Evolutionary conservation across 1,139 yeast genomes (phyloP).

Genomic region (Candida albicans): DNA sequence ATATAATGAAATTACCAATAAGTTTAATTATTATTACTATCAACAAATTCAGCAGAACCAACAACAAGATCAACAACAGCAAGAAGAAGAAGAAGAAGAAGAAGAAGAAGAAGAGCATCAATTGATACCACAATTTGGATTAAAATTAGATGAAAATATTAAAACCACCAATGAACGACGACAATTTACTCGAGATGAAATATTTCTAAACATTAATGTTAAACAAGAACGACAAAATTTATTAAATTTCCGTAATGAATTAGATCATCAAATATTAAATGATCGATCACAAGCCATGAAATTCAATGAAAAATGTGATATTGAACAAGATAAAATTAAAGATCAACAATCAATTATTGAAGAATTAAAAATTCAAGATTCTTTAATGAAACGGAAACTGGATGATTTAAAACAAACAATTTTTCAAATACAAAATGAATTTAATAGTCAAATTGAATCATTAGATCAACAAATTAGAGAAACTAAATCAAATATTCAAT

Average conservation of each 20-base stretch:
- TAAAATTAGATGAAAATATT: slow-evolving; percentile 25
- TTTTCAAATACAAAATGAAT: slow-evolving; percentile 53
- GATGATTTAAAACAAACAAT: slow-evolving; percentile 60
- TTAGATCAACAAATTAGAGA: slow-evolving; percentile 61
- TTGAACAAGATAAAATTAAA: slow-evolving; percentile 6
- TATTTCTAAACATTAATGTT: slow-evolving; percentile 32
- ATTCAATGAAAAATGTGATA: slow-evolving; percentile 7
- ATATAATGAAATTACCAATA: slow-evolving; percentile 50
- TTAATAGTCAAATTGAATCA: slow-evolving; percentile 65
- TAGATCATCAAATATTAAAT: slow-evolving; percentile 18
- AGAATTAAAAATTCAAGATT: slow-evolving; percentile 55
- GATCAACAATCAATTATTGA: slow-evolving; percentile 19
- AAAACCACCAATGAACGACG: slow-evolving; percentile 21
- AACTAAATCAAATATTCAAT: slow-evolving; percentile 52
- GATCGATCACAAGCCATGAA: slow-evolving; percentile 1
- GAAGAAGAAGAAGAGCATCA: too few species aligned
- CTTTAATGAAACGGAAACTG: slow-evolving; percentile 52
- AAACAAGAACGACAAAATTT: slow-evolving; percentile 43
- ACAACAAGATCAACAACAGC: slow-evolving; percentile 14
- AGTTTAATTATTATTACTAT: too few species aligned
- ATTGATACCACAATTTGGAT: too few species aligned
- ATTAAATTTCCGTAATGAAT: slow-evolving; percentile 46
- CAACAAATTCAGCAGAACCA: slow-evolving; percentile 22
- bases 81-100: too few species aligned
- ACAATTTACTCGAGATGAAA: slow-evolving; percentile 27